phyloP scores from a whole-genome alignment of 2,329 filamentous ascomycete species.

The Cercospora sojina region DNA sequence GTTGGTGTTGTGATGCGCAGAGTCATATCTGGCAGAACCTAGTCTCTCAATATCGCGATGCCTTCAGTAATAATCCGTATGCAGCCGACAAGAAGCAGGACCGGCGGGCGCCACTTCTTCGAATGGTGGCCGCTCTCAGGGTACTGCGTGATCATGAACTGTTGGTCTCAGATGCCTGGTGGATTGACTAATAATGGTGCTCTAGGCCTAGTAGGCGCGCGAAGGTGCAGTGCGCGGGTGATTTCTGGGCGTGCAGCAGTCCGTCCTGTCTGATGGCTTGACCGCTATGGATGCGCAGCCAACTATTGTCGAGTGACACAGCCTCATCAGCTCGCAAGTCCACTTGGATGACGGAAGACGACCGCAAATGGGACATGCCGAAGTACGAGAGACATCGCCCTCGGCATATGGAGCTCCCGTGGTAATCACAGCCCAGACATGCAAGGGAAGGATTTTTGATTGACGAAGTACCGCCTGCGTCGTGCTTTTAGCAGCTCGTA shows the following conservation, averaged over 20 bases:
- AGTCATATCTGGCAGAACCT: constrained; percentile 12
- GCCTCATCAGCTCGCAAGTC: background rate
- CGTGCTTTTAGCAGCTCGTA: constrained; percentile 4
- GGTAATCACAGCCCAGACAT: constrained; percentile 8
- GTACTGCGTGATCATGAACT: constrained; percentile 1
- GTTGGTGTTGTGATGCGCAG: constrained; percentile 5
- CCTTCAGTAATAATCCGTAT: constrained; percentile 12
- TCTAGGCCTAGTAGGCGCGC: constrained; percentile 1
- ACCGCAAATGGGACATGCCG: constrained; percentile 11
- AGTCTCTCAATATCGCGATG: background rate
- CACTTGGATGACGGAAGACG: background rate
- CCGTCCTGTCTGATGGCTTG: background rate
- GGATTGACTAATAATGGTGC: constrained; percentile 4
- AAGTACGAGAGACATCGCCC: background rate
- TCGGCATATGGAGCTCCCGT: background rate
- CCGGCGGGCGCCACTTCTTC: background rate
- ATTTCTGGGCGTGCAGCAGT: constrained; percentile 5
- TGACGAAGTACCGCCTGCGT: constrained; percentile 5
- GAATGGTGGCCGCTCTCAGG: constrained; percentile 6
- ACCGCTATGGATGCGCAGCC: constrained; percentile 1
- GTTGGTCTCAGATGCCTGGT: constrained; percentile 4
- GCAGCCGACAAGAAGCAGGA: constrained; percentile 7
- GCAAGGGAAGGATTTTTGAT: constrained; percentile 7
- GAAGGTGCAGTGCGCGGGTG: constrained; percentile 5
- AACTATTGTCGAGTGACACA: background rate